Evolutionary conservation across 257 asterid genomes (phyloP).

Genomic region (Lantana camara): DNA sequence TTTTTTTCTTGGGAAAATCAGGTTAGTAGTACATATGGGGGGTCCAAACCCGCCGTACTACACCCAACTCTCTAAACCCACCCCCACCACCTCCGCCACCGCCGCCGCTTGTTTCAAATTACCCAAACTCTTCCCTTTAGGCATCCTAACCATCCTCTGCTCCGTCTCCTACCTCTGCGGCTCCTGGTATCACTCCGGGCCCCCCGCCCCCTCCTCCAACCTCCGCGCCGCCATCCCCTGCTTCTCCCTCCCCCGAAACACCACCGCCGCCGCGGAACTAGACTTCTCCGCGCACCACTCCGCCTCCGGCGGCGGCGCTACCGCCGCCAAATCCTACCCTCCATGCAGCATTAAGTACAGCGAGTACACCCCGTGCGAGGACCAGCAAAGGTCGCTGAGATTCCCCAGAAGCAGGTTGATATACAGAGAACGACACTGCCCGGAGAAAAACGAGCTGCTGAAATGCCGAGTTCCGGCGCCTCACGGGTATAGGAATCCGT

Average conservation of each 20-base stretch:
- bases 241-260: slow-evolving; percentile 17
- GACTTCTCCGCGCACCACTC: slow-evolving; percentile 64
- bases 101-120: slow-evolving; percentile 32
- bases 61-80: slow-evolving; percentile 60
- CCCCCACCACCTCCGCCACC: slow-evolving; percentile 32
- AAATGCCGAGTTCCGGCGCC: slow-evolving; percentile 84
- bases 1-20: neutral
- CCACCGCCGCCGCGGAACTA: slow-evolving; percentile 32
- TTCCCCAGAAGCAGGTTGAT: slow-evolving; percentile 50
- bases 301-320: slow-evolving; percentile 38
- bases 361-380: slow-evolving; percentile 90
- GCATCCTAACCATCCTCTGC: slow-evolving; percentile 50
- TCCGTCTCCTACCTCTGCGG: slow-evolving; percentile 66
- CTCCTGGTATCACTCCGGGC: slow-evolving; percentile 51
- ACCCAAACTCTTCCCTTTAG: slow-evolving; percentile 43
- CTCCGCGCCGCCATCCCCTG: slow-evolving; percentile 19
- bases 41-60: slow-evolving; percentile 57
- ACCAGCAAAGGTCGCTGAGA: slow-evolving; percentile 56
- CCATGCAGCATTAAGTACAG: slow-evolving; percentile 54
- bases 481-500: slow-evolving; percentile 66
- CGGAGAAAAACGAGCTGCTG: slow-evolving; percentile 45
- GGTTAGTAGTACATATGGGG: slow-evolving; percentile 40
- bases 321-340: slow-evolving; percentile 39
- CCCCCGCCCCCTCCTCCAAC: slow-evolving; percentile 24
- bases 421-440: slow-evolving; percentile 84